A percentile compares a stretch with the other conserved stretches of the same genome.
Evolutionary conservation across 305 asterid genomes (phyloP).

Genomic region (Fraxinus angustifolia): DNA sequence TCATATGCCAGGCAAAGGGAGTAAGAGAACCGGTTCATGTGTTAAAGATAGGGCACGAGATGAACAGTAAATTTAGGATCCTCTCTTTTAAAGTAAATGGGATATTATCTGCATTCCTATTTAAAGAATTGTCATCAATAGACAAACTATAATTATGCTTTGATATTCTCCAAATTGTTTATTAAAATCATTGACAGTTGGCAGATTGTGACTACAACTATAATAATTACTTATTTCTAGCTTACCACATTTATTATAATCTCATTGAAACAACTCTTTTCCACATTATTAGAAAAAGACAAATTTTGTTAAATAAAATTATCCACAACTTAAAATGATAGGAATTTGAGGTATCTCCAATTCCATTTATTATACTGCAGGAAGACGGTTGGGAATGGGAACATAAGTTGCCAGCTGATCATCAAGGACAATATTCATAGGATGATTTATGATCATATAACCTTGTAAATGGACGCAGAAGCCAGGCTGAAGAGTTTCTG

Average conservation of each 20-base stretch:
- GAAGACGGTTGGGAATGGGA: conserved; percentile 37
- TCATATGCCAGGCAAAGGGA: too few relatives aligned
- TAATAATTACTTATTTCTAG: background rate
- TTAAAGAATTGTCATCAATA: background rate
- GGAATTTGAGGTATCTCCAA: background rate
- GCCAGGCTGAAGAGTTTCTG: background rate
- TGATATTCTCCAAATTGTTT: background rate
- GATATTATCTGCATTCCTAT: too few relatives aligned
- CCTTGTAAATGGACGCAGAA: background rate
- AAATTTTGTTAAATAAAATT: background rate
- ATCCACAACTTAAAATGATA: background rate
- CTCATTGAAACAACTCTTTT: background rate
- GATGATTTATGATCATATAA: background rate
- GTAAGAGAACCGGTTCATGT: too few relatives aligned
- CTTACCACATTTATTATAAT: background rate
- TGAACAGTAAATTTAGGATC: too few relatives aligned
- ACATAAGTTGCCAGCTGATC: conserved; percentile 23
- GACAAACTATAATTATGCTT: background rate
- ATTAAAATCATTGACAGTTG: background rate
- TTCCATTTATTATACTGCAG: conserved; percentile 33
- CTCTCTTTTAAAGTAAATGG: too few relatives aligned
- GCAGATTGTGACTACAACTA: background rate
- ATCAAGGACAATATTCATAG: conserved; percentile 8
- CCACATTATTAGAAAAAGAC: background rate
- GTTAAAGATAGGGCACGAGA: too few relatives aligned